phyloP scores from a whole-genome alignment of 1,284 basidiomycete species.

The Ceratobasidium sp. region DNA sequence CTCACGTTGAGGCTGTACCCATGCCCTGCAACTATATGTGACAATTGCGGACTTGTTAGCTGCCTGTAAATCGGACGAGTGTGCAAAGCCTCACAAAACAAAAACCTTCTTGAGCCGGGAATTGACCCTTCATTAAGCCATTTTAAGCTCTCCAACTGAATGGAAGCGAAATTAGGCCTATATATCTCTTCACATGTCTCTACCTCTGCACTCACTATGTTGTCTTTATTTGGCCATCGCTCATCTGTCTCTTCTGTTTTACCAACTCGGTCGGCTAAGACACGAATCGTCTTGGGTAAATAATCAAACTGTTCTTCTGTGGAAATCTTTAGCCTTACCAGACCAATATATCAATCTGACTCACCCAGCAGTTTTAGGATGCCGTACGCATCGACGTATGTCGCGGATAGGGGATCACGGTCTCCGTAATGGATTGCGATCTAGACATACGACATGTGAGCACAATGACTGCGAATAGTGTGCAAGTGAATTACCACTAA shows the following conservation, averaged over 20 bases:
- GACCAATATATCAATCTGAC: neutral
- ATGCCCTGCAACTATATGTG: conserved; percentile 39
- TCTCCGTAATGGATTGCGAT: conserved; percentile 23
- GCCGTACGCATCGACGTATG: conserved; percentile 6
- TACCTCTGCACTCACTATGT: conserved; percentile 4
- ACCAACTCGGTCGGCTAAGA: conserved; percentile 20
- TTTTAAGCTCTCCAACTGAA: conserved; percentile 14
- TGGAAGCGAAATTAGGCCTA: neutral
- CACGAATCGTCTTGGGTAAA: conserved; percentile 10
- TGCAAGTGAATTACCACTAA: conserved; percentile 3
- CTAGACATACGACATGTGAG: neutral
- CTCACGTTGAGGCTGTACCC: neutral
- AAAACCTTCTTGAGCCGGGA: conserved; percentile 11
- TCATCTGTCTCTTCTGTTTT: neutral
- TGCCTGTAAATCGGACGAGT: no score
- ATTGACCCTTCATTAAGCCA: conserved; percentile 7
- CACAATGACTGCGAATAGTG: neutral
- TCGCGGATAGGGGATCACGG: conserved; percentile 7
- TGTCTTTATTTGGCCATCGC: conserved; percentile 27
- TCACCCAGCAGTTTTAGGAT: conserved; percentile 10
- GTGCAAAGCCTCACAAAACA: conserved; percentile 20
- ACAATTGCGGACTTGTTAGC: neutral
- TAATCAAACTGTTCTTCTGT: conserved; percentile 1
- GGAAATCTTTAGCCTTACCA: neutral
- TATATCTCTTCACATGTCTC: no score